phyloP scores from a whole-genome alignment of 2,329 filamentous ascomycete species.

The Pseudogymnoascus sp. region DNA sequence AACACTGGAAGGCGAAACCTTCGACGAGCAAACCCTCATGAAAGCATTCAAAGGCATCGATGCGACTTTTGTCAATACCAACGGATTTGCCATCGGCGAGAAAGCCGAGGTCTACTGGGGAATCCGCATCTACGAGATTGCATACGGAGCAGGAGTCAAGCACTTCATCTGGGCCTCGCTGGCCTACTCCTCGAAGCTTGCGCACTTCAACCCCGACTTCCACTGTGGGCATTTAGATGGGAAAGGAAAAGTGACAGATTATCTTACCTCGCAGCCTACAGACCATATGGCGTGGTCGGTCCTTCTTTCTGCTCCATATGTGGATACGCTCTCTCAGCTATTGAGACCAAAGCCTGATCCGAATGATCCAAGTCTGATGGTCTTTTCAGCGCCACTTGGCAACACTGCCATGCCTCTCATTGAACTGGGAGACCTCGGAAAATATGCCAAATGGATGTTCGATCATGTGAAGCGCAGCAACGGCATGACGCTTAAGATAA shows the following conservation, averaged over 20 bases:
- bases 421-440: conserved; percentile 19
- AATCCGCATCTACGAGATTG: conserved; percentile 24
- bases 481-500: conserved; percentile 22
- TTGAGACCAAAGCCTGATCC: conserved; percentile 15
- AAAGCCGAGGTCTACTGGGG: conserved; percentile 25
- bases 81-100: conserved; percentile 26
- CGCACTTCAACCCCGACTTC: conserved; percentile 16
- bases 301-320: conserved; percentile 24
- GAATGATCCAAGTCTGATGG: conserved; percentile 16
- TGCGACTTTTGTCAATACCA: conserved; percentile 23
- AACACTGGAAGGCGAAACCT: conserved; percentile 26
- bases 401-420: conserved; percentile 18
- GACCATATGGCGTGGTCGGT: conserved; percentile 22
- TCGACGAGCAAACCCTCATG: conserved; percentile 20
- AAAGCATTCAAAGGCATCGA: conserved; percentile 20
- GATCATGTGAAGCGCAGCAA: conserved; percentile 19
- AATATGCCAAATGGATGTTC: conserved; percentile 24
- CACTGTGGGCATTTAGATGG: conserved; percentile 22
- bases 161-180: conserved; percentile 23
- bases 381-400: conserved; percentile 14
- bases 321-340: conserved; percentile 21
- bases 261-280: conserved; percentile 18
- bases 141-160: conserved; percentile 18
- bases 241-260: conserved; percentile 23
- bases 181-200: conserved; percentile 17